Evolutionary conservation across 495 filamentous ascomycete genomes (phyloP).

Genomic region (Neurospora sp.): DNA sequence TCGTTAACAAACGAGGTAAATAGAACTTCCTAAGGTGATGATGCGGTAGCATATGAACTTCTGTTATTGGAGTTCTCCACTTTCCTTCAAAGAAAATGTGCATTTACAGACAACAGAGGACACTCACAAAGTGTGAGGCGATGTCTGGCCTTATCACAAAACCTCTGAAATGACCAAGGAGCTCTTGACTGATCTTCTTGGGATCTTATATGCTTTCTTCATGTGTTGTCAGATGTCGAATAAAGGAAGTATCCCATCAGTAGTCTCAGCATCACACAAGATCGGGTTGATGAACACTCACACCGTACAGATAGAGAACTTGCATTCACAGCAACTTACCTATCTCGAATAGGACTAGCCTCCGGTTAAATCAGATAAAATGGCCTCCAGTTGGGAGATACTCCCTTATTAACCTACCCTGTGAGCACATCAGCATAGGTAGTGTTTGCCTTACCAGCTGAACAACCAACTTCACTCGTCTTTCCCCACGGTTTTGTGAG

Average conservation of each 20-base stretch:
- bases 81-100: too few species aligned
- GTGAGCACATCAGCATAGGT: neutral
- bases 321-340: neutral
- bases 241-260: neutral
- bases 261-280: neutral
- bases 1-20: too few species aligned
- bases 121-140: neutral
- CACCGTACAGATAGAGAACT: neutral
- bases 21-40: too few species aligned
- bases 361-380: neutral
- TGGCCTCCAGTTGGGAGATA: neutral
- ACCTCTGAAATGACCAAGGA: too few species aligned
- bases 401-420: too few species aligned
- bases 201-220: too few species aligned
- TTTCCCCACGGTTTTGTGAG: rapidly evolving
- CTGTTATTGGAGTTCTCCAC: too few species aligned
- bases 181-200: too few species aligned
- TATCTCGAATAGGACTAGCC: neutral
- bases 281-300: neutral
- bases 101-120: neutral
- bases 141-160: neutral
- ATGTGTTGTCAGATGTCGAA: neutral
- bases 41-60: too few species aligned
- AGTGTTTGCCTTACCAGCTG: neutral
- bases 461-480: neutral